These are phyloP conservation scores for Boletus rex-veris DNA, from an alignment of 768 basidiomycete genomes.

Conservation along the genomic window DNA sequence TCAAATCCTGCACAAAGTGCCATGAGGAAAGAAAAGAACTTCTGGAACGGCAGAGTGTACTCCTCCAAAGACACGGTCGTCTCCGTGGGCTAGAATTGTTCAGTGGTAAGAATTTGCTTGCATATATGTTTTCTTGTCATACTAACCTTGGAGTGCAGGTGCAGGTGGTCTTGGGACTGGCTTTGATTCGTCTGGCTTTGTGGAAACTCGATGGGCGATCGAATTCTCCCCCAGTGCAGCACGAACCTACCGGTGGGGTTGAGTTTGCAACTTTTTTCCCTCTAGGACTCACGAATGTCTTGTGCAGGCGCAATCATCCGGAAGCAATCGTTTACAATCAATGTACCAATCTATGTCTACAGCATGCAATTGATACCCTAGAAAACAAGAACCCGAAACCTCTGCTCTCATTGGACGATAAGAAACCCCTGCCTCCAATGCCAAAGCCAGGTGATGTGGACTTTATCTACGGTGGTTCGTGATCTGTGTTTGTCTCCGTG, in stretches of 20 bases:
- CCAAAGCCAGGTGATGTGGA: conserved; percentile 61
- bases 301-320: conserved; percentile 59
- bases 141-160: conserved; percentile 38
- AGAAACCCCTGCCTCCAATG: conserved; percentile 41
- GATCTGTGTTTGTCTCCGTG: background rate
- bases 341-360: conserved; percentile 56
- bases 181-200: conserved; percentile 55
- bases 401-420: conserved; percentile 41
- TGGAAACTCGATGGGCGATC: conserved; percentile 66
- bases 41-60: conserved; percentile 28
- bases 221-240: conserved; percentile 65
- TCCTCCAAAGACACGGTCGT: conserved; percentile 39
- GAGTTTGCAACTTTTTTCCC: background rate
- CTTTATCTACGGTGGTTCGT: conserved; percentile 70
- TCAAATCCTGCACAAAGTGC: conserved; percentile 43
- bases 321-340: conserved; percentile 59
- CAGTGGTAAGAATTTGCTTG: conserved; percentile 43
- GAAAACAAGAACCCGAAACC: conserved; percentile 40
- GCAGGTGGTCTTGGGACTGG: conserved; percentile 75
- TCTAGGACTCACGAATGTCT: background rate
- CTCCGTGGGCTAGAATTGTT: conserved; percentile 67
- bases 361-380: conserved; percentile 50
- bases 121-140: background rate
- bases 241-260: conserved; percentile 54
- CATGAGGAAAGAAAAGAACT: conserved; percentile 28